Conservation (phyloP, 2,329 filamentous ascomycete genomes). For the Sclerotinia nivalis region DNA sequence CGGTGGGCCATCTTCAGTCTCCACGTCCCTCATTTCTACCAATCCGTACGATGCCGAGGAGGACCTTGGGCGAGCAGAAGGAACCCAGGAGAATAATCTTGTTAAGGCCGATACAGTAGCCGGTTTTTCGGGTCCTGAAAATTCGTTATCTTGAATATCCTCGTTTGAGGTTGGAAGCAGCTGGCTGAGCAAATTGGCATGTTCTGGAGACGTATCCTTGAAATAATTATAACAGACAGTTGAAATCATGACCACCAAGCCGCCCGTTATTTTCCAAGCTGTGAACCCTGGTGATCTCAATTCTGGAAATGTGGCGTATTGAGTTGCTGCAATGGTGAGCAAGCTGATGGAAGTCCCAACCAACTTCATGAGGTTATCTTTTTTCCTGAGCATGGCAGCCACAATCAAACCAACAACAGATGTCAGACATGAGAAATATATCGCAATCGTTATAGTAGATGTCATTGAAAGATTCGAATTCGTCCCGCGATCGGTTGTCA, state of each 20-base stretch:
- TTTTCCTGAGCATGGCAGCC: constrained; percentile 29
- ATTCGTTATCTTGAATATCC: background rate
- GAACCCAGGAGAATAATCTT: background rate
- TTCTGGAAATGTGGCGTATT: constrained; percentile 30
- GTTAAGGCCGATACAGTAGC: background rate
- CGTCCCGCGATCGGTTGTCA: background rate
- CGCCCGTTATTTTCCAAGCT: constrained; percentile 28
- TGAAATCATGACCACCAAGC: constrained; percentile 27
- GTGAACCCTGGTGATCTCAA: constrained; percentile 28
- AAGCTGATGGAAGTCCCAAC: constrained; percentile 30
- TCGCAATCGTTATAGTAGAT: constrained; percentile 13
- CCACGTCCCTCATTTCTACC: background rate
- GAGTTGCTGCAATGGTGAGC: constrained; percentile 29
- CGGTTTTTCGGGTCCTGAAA: background rate
- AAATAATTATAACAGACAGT: constrained; percentile 34
- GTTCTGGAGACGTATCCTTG: constrained; percentile 21
- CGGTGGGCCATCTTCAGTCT: background rate
- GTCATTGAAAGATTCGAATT: background rate
- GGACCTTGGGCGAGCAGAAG: background rate
- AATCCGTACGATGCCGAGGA: background rate
- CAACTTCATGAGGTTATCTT: constrained; percentile 33
- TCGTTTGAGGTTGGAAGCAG: background rate
- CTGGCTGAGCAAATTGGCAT: background rate
- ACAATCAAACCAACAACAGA: constrained; percentile 28
- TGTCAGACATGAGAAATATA: constrained; percentile 18